Evolutionary conservation across 2,329 filamentous ascomycete genomes (phyloP).

Genomic region (Aspergillus ibericus): DNA sequence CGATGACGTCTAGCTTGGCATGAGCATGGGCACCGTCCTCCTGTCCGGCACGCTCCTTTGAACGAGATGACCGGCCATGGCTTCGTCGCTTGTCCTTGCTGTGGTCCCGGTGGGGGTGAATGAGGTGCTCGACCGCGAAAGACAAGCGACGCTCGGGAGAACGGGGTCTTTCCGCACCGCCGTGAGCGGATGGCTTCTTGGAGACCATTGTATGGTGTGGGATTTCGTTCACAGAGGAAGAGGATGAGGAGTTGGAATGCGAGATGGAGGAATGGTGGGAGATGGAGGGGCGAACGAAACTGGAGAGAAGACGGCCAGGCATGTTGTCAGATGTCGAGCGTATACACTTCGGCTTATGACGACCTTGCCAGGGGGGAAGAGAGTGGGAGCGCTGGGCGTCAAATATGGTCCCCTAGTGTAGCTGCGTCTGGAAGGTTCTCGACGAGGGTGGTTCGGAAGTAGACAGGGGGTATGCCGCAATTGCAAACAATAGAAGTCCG

Average conservation of each 20-base stretch:
- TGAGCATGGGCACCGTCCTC: conserved; percentile 39
- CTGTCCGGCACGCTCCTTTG: conserved; percentile 37
- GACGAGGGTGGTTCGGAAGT: neutral
- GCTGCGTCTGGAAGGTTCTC: neutral
- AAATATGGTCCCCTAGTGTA: neutral
- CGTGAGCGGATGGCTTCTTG: conserved; percentile 29
- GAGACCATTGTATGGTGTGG: conserved; percentile 16
- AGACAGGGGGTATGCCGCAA: neutral
- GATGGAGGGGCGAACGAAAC: conserved; percentile 38
- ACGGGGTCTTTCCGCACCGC: conserved; percentile 31
- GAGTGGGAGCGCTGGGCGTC: neutral
- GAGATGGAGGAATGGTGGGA: conserved; percentile 31
- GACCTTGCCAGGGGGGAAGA: neutral
- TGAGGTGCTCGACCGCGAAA: conserved; percentile 45
- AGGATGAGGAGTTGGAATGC: conserved; percentile 39
- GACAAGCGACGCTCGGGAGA: conserved; percentile 43
- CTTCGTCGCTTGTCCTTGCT: conserved; percentile 45
- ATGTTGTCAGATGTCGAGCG: conserved; percentile 25
- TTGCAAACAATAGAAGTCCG: neutral
- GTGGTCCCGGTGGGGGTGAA: conserved; percentile 44
- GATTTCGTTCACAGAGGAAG: conserved; percentile 41
- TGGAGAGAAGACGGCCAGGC: conserved; percentile 44
- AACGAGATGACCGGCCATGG: conserved; percentile 35
- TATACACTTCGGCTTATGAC: neutral
- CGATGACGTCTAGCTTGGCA: conserved; percentile 59